Evolutionary conservation across 148 eudicot species (phyloP).

Genomic region (Rhododendron henanense): DNA sequence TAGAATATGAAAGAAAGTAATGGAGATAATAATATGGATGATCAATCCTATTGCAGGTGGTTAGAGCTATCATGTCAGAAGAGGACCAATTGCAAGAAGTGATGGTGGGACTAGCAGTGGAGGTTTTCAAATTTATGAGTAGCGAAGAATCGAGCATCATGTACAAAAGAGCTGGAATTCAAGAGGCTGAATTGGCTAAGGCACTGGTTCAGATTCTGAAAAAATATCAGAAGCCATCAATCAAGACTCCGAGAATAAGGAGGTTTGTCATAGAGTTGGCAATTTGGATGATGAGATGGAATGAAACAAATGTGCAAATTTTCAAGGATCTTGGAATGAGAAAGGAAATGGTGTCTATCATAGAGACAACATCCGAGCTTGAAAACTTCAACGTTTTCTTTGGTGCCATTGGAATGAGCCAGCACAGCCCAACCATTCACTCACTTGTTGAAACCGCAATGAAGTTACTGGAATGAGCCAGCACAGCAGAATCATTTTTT

Average conservation of each 20-base stretch:
- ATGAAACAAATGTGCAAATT: slow-evolving; percentile 24
- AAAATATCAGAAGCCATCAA: slow-evolving; percentile 44
- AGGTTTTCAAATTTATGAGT: slow-evolving; percentile 57
- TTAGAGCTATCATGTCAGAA: slow-evolving; percentile 51
- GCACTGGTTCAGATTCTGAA: slow-evolving; percentile 48
- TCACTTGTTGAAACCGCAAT: slow-evolving; percentile 56
- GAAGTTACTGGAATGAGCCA: background rate
- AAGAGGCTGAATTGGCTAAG: slow-evolving; percentile 46
- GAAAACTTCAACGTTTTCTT: slow-evolving; percentile 79
- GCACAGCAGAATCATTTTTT: too few relatives aligned
- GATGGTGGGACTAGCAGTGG: slow-evolving; percentile 76
- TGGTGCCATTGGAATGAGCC: slow-evolving; percentile 69
- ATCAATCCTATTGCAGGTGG: slow-evolving; percentile 46
- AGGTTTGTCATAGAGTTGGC: slow-evolving; percentile 82
- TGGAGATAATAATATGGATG: too few relatives aligned
- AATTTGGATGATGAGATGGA: slow-evolving; percentile 75
- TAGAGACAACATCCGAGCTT: slow-evolving; percentile 73
- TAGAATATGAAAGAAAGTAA: background rate
- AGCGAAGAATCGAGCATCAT: slow-evolving; percentile 43
- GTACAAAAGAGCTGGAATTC: slow-evolving; percentile 37
- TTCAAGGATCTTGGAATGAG: slow-evolving; percentile 54
- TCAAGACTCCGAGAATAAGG: slow-evolving; percentile 63
- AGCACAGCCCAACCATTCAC: slow-evolving; percentile 47
- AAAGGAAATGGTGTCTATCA: slow-evolving; percentile 53
- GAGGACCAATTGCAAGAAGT: slow-evolving; percentile 51